Percentiles rank a stretch among this genome's conserved stretches.
These are phyloP conservation scores for Podospora didyma DNA, from an alignment of 495 filamentous ascomycete genomes.

Conservation along the genomic window DNA sequence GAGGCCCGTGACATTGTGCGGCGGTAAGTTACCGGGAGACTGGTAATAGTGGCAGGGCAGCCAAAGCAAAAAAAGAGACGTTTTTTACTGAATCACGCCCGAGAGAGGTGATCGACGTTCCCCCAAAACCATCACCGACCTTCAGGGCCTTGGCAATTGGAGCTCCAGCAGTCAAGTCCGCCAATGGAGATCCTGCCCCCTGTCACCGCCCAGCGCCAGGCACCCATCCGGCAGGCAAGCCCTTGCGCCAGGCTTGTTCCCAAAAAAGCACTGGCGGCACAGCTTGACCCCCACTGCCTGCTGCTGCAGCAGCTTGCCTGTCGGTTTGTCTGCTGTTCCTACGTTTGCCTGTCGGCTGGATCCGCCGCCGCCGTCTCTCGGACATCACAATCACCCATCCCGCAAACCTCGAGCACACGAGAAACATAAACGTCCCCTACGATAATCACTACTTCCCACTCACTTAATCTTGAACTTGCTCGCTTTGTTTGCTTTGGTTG, in stretches of 20 bases:
- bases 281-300: not conserved
- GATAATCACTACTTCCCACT: too few relatives aligned
- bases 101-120: not conserved
- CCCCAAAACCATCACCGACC: not conserved
- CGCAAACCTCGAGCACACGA: not conserved
- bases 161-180: not conserved
- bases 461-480: too few relatives aligned
- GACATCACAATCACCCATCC: not conserved
- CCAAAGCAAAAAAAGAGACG: too few relatives aligned
- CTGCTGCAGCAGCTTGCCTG: not conserved
- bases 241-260: not conserved
- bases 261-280: not conserved
- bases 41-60: too few relatives aligned
- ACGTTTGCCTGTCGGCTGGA: not conserved
- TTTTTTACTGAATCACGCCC: too few relatives aligned
- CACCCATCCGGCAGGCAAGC: slow-evolving; percentile 8
- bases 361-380: not conserved
- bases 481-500: too few relatives aligned
- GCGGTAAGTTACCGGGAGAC: too few relatives aligned
- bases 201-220: slow-evolving; percentile 4
- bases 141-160: not conserved
- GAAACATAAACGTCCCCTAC: not conserved
- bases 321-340: too few relatives aligned
- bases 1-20: slow-evolving; percentile 77
- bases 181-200: slow-evolving; percentile 6